Evolutionary conservation across 805 yeast species (phyloP).

Genomic region (Pichia cabralensis): DNA sequence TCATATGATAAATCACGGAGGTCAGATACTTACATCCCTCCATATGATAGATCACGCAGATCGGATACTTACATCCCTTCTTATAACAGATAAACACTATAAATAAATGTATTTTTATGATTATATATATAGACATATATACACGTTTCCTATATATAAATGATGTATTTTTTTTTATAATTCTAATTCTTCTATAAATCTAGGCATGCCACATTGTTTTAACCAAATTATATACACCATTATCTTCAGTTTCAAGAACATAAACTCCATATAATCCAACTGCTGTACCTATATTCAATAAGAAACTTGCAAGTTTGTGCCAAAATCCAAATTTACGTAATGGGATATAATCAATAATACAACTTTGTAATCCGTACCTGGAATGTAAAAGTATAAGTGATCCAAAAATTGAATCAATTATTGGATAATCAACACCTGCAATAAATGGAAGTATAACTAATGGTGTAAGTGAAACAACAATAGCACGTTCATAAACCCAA

Average conservation of each 20-base stretch:
- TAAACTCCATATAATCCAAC: conserved; percentile 73
- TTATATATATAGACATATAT: background rate
- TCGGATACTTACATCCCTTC: no score
- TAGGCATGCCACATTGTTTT: conserved; percentile 50
- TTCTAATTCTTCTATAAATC: no score
- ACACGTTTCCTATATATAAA: background rate
- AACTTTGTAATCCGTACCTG: conserved; percentile 68
- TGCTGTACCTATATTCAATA: conserved; percentile 64
- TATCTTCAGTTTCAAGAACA: conserved; percentile 66
- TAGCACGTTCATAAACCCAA: conserved; percentile 61
- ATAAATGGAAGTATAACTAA: conserved; percentile 51
- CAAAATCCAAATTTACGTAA: conserved; percentile 71
- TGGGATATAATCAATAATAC: conserved; percentile 86
- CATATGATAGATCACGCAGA: no score
- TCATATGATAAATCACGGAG: background rate
- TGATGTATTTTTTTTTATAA: no score
- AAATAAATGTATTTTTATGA: no score
- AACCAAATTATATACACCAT: conserved; percentile 66
- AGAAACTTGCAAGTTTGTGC: conserved; percentile 56
- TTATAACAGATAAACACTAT: no score
- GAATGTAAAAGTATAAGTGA: conserved; percentile 63
- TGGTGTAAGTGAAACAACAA: conserved; percentile 55
- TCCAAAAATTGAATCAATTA: conserved; percentile 56
- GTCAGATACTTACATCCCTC: conserved; percentile 1
- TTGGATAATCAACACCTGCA: conserved; percentile 39